Percentiles rank a stretch among this genome's conserved stretches.
Evolutionary conservation across 2,329 filamentous ascomycete genomes (phyloP).

Genomic region (Aspergillus fumigatus): DNA sequence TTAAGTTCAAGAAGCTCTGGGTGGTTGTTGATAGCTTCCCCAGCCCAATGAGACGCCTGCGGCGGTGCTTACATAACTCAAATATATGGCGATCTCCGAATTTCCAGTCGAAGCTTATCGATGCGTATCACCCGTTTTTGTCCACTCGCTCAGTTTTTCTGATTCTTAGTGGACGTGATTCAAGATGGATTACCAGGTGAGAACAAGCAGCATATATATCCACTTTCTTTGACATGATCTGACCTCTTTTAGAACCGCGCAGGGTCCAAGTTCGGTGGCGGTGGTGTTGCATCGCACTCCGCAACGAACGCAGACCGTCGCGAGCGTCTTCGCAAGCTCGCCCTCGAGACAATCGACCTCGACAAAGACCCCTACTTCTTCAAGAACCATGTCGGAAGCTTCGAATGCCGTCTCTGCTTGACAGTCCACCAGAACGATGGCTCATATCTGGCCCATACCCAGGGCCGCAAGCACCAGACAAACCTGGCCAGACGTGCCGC

Average conservation of each 20-base stretch:
- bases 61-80: slow-evolving; percentile 24
- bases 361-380: slow-evolving; percentile 99
- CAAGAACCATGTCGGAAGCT: slow-evolving; percentile 97
- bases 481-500: slow-evolving; percentile 93
- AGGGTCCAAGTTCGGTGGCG: slow-evolving; percentile 96
- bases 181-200: slow-evolving; percentile 50
- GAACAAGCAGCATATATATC: neutral
- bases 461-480: slow-evolving; percentile 98
- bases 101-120: slow-evolving; percentile 4
- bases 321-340: slow-evolving; percentile 94
- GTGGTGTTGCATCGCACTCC: slow-evolving; percentile 88
- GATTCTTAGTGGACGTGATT: neutral
- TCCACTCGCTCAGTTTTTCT: slow-evolving; percentile 9
- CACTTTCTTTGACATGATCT: slow-evolving; percentile 10
- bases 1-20: neutral
- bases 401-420: slow-evolving; percentile 93
- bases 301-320: slow-evolving; percentile 95
- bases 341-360: slow-evolving; percentile 96
- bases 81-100: neutral
- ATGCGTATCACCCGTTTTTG: slow-evolving; percentile 7
- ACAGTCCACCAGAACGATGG: slow-evolving; percentile 99
- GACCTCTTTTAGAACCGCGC: slow-evolving; percentile 68
- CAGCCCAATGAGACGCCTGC: slow-evolving; percentile 8
- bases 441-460: slow-evolving; percentile 96
- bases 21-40: slow-evolving; percentile 3